Evolutionary conservation across 2,329 filamentous ascomycete genomes (phyloP), one percentile per base, ranked within the genome.

Genomic region (Ramichloridium luteum): DNA sequence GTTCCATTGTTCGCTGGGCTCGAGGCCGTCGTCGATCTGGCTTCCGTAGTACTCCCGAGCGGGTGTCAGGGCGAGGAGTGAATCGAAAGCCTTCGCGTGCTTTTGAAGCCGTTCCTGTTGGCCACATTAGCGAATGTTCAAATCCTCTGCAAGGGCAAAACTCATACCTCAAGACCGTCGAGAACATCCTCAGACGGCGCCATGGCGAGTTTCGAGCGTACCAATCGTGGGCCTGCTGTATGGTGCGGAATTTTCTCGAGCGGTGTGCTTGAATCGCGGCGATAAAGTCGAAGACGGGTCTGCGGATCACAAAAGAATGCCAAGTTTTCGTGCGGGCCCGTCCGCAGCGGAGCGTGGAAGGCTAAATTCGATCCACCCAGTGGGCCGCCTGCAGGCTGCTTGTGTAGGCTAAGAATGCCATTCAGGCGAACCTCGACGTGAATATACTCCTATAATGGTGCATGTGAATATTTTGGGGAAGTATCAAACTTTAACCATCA

Each of bases 1-100:
- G 56, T 77, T 76, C 84, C 85, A 93, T 77, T 94, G 84, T 49
- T 90, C 80, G 58, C 70, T 84, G 40, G 71, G 80, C 54, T 93
- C 84, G 55, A 86, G 76, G 34, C 78, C 82, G 22, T 54, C 51
- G 23, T 46, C 50, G 11, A 53, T 50, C 28, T 53, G 50, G 28
- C 47, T 50, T 35, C 51, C 54, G 49, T 92, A 93, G 60, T 93
- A 93, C 48, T 84, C 75, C 59, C 90, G 86, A 39, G 84, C 83
- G 25, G 86, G 84, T 37, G 92, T 93, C 41, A 93, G 66, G 36
- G 83, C 88, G 55, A 93, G 65, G 31, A 93, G 65, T 27, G 83
- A 83, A 59, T 92, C 80, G 51, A 93, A 93, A 43, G 83, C 80
- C 60, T 82, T 72, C 43, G 81, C 68, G 51, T 69, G 65, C 49